These are phyloP conservation scores for Coleophoma cylindrospora DNA, from an alignment of 2,329 filamentous ascomycete species.

Conservation along the genomic window DNA sequence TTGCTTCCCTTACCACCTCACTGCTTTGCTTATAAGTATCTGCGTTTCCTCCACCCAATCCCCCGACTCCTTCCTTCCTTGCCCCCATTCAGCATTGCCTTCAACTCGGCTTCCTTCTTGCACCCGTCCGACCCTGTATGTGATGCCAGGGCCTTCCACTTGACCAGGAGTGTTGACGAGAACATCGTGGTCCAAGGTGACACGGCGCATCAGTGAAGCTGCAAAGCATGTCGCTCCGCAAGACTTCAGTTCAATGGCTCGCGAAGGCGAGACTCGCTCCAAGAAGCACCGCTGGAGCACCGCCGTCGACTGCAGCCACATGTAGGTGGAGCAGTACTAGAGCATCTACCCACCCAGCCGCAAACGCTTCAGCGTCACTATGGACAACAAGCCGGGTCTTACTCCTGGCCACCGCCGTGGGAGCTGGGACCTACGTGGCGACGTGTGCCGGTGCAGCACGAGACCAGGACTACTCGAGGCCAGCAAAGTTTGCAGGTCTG, in stretches of 20 bases:
- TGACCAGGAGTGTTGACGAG: too few relatives aligned
- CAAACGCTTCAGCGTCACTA: constrained; percentile 4
- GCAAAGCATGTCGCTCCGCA: constrained; percentile 8
- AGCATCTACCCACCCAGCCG: not conserved
- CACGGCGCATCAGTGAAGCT: too few relatives aligned
- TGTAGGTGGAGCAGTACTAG: constrained; percentile 10
- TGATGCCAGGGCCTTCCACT: too few relatives aligned
- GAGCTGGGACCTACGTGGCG: constrained; percentile 12
- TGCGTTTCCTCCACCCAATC: too few relatives aligned
- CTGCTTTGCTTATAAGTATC: too few relatives aligned
- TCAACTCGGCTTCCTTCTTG: too few relatives aligned
- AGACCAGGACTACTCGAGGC: constrained; percentile 21
- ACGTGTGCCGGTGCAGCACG: constrained; percentile 5
- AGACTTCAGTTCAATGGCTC: constrained; percentile 9
- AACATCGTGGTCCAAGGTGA: too few relatives aligned
- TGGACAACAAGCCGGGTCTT: constrained; percentile 20
- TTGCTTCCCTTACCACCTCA: too few relatives aligned
- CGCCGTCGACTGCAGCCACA: not conserved
- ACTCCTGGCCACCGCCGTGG: constrained; percentile 16
- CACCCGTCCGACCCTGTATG: too few relatives aligned
- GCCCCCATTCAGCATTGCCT: too few relatives aligned
- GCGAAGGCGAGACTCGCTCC: constrained; percentile 11
- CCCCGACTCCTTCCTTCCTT: too few relatives aligned
- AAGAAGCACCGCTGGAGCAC: not conserved
- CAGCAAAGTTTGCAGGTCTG: constrained; percentile 20